phyloP scores from a whole-genome alignment of 2,329 filamentous ascomycete genomes.

The Penicillium aurantiogriseum region DNA sequence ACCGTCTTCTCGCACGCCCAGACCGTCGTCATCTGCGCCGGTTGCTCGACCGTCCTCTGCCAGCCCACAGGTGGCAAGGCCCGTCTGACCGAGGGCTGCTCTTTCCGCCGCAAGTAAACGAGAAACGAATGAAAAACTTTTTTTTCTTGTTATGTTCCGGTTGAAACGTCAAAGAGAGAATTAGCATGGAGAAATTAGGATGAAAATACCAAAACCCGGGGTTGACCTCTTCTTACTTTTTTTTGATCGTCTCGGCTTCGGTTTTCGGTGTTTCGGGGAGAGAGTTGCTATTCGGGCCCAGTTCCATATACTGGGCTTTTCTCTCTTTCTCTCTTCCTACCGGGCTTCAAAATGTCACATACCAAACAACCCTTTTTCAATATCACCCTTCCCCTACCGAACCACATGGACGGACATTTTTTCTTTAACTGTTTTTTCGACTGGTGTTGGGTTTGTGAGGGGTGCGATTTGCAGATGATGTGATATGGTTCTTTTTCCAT shows the following conservation, averaged over 20 bases:
- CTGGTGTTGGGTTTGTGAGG: constrained; percentile 3
- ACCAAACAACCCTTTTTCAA: constrained; percentile 25
- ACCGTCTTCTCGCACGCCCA: constrained; percentile 99
- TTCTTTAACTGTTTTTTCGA: constrained; percentile 7
- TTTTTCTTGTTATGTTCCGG: constrained; percentile 28
- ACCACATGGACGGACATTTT: constrained; percentile 2
- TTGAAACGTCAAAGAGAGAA: constrained; percentile 29
- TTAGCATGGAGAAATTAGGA: constrained; percentile 32
- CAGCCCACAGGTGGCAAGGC: constrained; percentile 99
- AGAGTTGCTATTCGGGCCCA: constrained; percentile 4
- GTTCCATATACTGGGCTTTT: constrained; percentile 3
- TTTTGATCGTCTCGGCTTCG: constrained; percentile 25
- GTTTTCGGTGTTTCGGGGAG: constrained; percentile 12
- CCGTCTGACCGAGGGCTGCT: constrained; percentile 98
- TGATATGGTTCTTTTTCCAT: constrained; percentile 24
- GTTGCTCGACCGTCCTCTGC: constrained; percentile 99
- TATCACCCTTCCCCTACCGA: constrained; percentile 13
- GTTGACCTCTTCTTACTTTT: constrained; percentile 16
- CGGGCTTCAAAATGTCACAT: constrained; percentile 29
- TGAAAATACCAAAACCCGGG: constrained; percentile 29
- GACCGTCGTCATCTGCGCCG: constrained; percentile 99
- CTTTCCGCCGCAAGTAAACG: constrained; percentile 98
- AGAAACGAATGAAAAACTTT: constrained; percentile 32
- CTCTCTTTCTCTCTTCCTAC: constrained; percentile 15
- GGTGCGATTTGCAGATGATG: constrained; percentile 19